Conservation (phyloP, 2,329 filamentous ascomycete genomes). For the Botrytis squamosa region DNA sequence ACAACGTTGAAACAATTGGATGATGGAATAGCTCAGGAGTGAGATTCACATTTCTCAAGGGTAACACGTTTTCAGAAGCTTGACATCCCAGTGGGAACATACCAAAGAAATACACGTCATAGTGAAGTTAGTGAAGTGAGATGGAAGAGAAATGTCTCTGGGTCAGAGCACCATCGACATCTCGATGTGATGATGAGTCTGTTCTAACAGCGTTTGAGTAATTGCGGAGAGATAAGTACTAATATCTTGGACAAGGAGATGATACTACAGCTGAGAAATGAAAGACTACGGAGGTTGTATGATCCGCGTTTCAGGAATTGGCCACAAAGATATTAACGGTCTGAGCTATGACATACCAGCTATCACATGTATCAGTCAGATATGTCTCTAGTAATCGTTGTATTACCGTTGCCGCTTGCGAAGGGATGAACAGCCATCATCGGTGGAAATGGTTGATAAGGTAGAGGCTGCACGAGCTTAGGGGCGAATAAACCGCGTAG, state of each 20-base stretch:
- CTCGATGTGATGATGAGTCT: not conserved
- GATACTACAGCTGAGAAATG: not conserved
- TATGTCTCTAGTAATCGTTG: not conserved
- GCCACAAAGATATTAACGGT: not conserved
- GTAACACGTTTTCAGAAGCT: constrained; percentile 22
- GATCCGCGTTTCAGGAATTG: constrained; percentile 20
- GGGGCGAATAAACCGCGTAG: not conserved
- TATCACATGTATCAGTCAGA: not conserved
- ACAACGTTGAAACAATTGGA: constrained; percentile 29
- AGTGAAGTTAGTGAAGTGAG: not conserved
- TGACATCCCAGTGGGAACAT: not conserved
- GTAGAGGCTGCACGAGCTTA: not conserved
- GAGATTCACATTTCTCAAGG: constrained; percentile 24
- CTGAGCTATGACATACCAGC: constrained; percentile 2
- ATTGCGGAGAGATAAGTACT: not conserved
- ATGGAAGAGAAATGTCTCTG: not conserved
- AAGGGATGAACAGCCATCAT: not conserved
- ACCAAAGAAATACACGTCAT: not conserved
- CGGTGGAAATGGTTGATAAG: constrained; percentile 6
- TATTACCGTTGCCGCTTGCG: not conserved
- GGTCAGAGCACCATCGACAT: constrained; percentile 4
- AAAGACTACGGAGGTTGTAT: not conserved
- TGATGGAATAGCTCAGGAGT: constrained; percentile 28
- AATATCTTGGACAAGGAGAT: not conserved
- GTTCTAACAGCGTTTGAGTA: not conserved